Evolutionary conservation across 208 protist genomes (phyloP).

Genomic region (Entamoeba dispar): DNA sequence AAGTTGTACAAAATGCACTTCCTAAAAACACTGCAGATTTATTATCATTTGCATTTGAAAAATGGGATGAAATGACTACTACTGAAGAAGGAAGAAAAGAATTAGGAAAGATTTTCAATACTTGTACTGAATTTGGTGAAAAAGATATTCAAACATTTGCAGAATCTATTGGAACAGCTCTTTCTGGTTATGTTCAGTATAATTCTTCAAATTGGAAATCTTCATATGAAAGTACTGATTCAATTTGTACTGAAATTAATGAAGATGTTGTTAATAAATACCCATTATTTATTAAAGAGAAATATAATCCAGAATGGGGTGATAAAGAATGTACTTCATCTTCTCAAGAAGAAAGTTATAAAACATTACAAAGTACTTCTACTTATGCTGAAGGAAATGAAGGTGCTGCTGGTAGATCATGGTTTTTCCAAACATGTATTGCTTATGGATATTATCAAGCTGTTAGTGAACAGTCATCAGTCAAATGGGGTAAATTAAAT

Average conservation of each 20-base stretch:
- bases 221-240: not conserved
- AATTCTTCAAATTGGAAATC: not conserved
- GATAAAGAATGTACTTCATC: not conserved
- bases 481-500: not conserved
- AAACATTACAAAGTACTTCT: not conserved
- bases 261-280: not conserved
- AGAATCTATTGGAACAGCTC: not conserved
- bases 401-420: not conserved
- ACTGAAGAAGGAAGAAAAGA: not conserved
- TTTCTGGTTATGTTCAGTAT: not conserved
- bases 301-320: not conserved
- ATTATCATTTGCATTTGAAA: not conserved
- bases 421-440: conserved; percentile 1
- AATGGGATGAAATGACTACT: not conserved
- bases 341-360: not conserved
- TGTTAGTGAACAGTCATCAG: not conserved
- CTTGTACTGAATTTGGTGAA: not conserved
- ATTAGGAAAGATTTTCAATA: not conserved
- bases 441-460: conserved; percentile 1
- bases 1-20: not conserved
- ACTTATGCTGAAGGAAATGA: not conserved
- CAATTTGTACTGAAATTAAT: not conserved
- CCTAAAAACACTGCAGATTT: not conserved
- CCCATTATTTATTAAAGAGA: not conserved
- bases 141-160: not conserved